Percentiles rank a stretch among this genome's conserved stretches.
These are phyloP conservation scores for Ophiocordyceps camponoti-floridani DNA, from an alignment of 2,329 filamentous ascomycete genomes.

Conservation along the genomic window DNA sequence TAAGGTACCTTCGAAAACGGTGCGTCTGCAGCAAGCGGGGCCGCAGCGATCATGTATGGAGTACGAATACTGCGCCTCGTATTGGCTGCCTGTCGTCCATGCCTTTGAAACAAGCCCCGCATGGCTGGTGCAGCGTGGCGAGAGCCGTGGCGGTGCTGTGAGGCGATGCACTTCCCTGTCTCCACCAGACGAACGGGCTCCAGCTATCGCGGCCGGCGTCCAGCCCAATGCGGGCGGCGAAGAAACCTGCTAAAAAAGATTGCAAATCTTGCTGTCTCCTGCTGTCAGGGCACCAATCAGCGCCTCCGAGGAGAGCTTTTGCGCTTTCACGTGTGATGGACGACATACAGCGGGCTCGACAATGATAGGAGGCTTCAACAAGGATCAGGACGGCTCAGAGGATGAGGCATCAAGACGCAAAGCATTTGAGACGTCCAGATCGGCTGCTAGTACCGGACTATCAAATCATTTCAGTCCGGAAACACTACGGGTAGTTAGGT, in stretches of 20 bases:
- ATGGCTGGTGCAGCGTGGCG: too few species aligned
- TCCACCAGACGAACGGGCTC: too few species aligned
- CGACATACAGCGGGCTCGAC: too few species aligned
- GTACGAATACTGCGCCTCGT: too few species aligned
- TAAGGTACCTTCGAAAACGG: not conserved
- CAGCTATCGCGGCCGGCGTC: too few species aligned
- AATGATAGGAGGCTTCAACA: not conserved
- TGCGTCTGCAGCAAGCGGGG: not conserved
- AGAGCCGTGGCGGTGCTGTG: too few species aligned
- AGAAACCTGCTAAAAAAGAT: not conserved
- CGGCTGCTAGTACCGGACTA: not conserved
- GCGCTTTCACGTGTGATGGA: not conserved
- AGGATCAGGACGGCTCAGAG: not conserved
- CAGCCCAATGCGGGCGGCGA: not conserved
- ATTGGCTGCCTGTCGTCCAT: too few species aligned
- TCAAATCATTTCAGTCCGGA: not conserved
- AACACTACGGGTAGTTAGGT: not conserved
- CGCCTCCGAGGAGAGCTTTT: not conserved
- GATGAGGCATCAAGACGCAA: not conserved
- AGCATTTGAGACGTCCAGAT: too few species aligned
- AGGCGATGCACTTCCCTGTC: too few species aligned
- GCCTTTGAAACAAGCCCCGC: too few species aligned
- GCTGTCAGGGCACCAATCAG: not conserved
- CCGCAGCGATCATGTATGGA: not conserved
- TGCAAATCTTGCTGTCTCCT: too few species aligned